Conservation (phyloP, 495 filamentous ascomycete genomes). For the Apodospora peruviana region DNA sequence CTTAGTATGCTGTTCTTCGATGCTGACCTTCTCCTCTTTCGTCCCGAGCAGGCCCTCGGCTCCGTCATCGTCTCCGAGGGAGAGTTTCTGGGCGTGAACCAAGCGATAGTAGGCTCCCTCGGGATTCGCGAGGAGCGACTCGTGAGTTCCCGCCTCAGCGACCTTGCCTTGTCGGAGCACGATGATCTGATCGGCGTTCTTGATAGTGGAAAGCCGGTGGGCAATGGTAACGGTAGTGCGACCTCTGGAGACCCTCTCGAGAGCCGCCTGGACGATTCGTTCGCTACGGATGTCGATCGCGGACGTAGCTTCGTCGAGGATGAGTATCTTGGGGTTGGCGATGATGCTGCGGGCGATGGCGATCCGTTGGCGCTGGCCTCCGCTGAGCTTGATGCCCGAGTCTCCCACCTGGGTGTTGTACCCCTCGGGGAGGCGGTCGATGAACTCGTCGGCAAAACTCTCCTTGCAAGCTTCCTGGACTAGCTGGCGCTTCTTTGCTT, state of each 20-base stretch:
- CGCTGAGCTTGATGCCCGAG: conserved; percentile 42
- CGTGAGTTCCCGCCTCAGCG: conserved; percentile 64
- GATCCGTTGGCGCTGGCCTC: conserved; percentile 60
- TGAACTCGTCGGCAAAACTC: conserved; percentile 54
- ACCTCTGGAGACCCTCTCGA: conserved; percentile 59
- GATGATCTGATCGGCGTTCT: conserved; percentile 64
- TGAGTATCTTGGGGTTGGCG: conserved; percentile 68
- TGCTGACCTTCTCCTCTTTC: conserved; percentile 33
- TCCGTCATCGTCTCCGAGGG: conserved; percentile 25
- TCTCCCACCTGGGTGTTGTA: conserved; percentile 55
- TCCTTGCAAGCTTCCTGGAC: conserved; percentile 55
- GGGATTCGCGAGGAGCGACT: conserved; percentile 50
- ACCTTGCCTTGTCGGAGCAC: conserved; percentile 56
- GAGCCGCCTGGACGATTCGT: conserved; percentile 60
- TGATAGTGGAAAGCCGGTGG: conserved; percentile 68
- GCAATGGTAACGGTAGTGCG: conserved; percentile 78
- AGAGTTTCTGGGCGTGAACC: conserved; percentile 47
- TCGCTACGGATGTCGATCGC: conserved; percentile 75
- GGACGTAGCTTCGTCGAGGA: conserved; percentile 78
- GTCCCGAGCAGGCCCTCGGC: conserved; percentile 21
- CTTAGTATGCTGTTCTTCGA: conserved; percentile 42
- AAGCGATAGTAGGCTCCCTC: conserved; percentile 46
- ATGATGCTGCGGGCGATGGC: conserved; percentile 67
- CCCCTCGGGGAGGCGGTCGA: conserved; percentile 53
- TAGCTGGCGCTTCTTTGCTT: conserved; percentile 46